Base-by-base conservation (phyloP, 176 grass and related monocot species). In the barley (Hordeum vulgare) region DNA sequence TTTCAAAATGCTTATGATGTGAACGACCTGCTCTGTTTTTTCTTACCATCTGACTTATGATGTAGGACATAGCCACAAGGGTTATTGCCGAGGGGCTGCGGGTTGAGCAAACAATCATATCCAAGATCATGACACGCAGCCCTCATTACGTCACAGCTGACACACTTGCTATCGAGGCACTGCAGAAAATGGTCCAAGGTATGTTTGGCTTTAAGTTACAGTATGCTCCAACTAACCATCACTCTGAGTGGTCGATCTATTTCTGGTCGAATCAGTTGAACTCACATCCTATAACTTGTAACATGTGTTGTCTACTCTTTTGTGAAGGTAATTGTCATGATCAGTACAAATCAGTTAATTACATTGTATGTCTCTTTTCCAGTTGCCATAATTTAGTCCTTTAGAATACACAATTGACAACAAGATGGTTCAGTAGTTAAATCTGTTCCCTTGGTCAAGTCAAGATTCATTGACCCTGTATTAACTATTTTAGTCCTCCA, bases 171-270 rank as follows among this genome's bases (percentile, higher is more conserved):
- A 94, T 90, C 11, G 96, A 98, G 27, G 96, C 96, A 26, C 45
- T 98, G 33, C 96, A 98, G 71, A 98, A 95, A 88, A 98, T 98
- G 96, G 87, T 98, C 24, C 90, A 94, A 93, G 93, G 96, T 97
- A 79, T 57, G 62, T 79, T 1, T 69, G 53, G 47, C 11, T 37
- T n/a, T 71, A 75, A 36, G 71, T 69, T 27, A 58, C 53, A 54
- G 28, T 33, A 31, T 73, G 49, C 11, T 4, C 71, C 53, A 56
- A 56, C 53, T 56, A 56, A 56, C 53, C 53, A 56, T 21, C 53
- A 56, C 7, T 87, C 9, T 49, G 53, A 56, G 58, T 49, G 3
- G 71, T 40, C 72, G 34, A 54, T 78, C 4, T 80, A 15, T 36
- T 14, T 82, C 17, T 20, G 35, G 11, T 28, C 7, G 1, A 24